phyloP scores from a whole-genome alignment of 2,329 filamentous ascomycete species.

The Alternaria triticina region DNA sequence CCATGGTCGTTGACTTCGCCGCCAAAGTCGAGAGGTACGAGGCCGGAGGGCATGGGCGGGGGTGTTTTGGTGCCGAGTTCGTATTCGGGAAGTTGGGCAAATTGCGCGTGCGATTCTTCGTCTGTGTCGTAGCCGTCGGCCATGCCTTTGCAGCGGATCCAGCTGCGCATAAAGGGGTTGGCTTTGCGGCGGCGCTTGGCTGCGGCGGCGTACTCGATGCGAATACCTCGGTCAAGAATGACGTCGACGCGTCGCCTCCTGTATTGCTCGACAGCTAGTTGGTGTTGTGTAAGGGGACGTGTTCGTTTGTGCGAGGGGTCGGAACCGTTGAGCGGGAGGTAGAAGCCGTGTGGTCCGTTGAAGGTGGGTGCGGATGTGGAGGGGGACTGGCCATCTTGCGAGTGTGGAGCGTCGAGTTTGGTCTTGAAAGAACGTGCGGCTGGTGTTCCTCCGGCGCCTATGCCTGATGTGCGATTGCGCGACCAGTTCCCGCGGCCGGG shows the following conservation, averaged over 20 bases:
- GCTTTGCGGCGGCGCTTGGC: constrained; percentile 68
- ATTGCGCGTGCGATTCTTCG: constrained; percentile 38
- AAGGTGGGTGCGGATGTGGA: constrained; percentile 43
- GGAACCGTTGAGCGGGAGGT: constrained; percentile 59
- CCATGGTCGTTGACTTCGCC: constrained; percentile 75
- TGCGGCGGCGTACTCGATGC: constrained; percentile 68
- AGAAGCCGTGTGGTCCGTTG: constrained; percentile 61
- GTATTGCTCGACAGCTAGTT: constrained; percentile 80
- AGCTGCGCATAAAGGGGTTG: constrained; percentile 70
- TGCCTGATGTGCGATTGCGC: constrained; percentile 39
- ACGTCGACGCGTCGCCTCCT: constrained; percentile 81
- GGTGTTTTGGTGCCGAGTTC: constrained; percentile 38
- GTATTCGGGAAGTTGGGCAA: constrained; percentile 47
- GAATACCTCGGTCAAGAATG: constrained; percentile 76
- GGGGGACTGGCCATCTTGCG: constrained; percentile 44
- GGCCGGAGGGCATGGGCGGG: constrained; percentile 56
- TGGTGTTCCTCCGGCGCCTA: constrained; percentile 13
- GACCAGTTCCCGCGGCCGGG: constrained; percentile 59
- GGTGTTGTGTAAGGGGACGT: constrained; percentile 79
- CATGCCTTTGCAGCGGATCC: constrained; percentile 64
- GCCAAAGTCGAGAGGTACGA: constrained; percentile 62
- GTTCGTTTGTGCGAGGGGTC: constrained; percentile 60
- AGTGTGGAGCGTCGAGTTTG: constrained; percentile 38
- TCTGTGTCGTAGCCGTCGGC: constrained; percentile 57
- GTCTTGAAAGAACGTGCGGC: constrained; percentile 43